These are phyloP conservation scores for Teunomyces pallodes DNA, from an alignment of 805 yeast species.

Conservation along the genomic window DNA sequence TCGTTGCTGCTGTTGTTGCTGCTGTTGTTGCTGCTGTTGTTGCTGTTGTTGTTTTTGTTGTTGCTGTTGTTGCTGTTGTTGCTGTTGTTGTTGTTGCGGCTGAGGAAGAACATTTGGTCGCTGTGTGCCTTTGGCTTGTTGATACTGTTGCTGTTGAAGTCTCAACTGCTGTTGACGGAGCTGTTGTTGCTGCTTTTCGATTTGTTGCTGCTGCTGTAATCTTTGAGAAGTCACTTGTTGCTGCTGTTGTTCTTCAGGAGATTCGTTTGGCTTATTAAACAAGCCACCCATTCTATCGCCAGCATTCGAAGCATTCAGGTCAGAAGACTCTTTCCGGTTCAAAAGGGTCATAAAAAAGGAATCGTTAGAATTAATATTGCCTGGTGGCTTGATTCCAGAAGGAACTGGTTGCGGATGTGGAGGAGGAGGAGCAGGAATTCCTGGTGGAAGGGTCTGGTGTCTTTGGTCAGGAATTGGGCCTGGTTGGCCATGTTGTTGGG, in stretches of 20 bases:
- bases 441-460: background rate
- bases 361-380: slow-evolving; percentile 26
- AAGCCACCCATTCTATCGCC: background rate
- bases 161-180: slow-evolving; percentile 8
- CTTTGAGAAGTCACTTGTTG: slow-evolving; percentile 7
- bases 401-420: background rate
- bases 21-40: slow-evolving; percentile 10
- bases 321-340: slow-evolving; percentile 27
- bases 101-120: background rate
- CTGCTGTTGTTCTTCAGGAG: slow-evolving; percentile 8
- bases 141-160: slow-evolving; percentile 3
- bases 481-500: background rate
- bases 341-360: slow-evolving; percentile 47
- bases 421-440: background rate
- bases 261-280: background rate
- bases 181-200: slow-evolving; percentile 8
- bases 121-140: slow-evolving; percentile 4
- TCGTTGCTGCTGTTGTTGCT: slow-evolving; percentile 9
- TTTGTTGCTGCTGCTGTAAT: slow-evolving; percentile 11
- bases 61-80: slow-evolving; percentile 1
- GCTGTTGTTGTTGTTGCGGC: slow-evolving; percentile 11
- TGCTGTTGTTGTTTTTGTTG: slow-evolving; percentile 9
- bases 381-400: background rate
- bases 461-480: background rate
- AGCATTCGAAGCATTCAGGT: background rate